Evolutionary conservation across 1,284 basidiomycete genomes (phyloP).

Genomic region (Cutaneotrichosporon dermatis): DNA sequence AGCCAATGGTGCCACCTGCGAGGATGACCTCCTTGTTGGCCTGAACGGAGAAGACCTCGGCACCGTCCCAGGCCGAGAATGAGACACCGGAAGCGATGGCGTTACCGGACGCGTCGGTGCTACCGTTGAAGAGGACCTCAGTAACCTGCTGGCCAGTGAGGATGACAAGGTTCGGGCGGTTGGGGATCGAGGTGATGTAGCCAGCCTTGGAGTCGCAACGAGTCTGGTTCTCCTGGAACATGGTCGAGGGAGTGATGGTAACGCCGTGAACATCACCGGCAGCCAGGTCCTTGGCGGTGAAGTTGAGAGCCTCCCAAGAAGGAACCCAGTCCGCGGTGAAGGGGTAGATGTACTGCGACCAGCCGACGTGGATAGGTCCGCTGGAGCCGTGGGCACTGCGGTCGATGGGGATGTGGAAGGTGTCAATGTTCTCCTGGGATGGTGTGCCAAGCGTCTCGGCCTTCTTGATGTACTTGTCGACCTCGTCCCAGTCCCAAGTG

Average conservation of each 20-base stretch:
- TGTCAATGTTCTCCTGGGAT: slow-evolving; percentile 30
- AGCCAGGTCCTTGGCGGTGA: slow-evolving; percentile 49
- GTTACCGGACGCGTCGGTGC: slow-evolving; percentile 47
- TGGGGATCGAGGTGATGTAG: slow-evolving; percentile 62
- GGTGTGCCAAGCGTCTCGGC: slow-evolving; percentile 51
- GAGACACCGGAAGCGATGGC: slow-evolving; percentile 58
- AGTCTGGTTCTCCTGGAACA: slow-evolving; percentile 62
- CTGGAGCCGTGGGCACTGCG: slow-evolving; percentile 50
- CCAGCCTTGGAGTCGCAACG: slow-evolving; percentile 64
- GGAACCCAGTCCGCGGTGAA: slow-evolving; percentile 57
- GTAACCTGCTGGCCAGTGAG: slow-evolving; percentile 59
- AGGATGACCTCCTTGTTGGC: slow-evolving; percentile 56
- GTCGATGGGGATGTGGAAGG: slow-evolving; percentile 46
- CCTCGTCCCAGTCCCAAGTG: slow-evolving; percentile 46
- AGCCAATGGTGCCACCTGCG: slow-evolving; percentile 60
- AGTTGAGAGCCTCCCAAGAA: slow-evolving; percentile 52
- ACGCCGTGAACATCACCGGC: slow-evolving; percentile 39
- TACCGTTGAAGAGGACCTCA: slow-evolving; percentile 59
- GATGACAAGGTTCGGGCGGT: slow-evolving; percentile 61
- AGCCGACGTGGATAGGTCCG: slow-evolving; percentile 52
- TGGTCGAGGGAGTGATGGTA: slow-evolving; percentile 58
- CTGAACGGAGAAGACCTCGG: slow-evolving; percentile 48
- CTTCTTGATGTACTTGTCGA: slow-evolving; percentile 48
- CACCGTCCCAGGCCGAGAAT: slow-evolving; percentile 52
- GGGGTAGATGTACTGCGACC: slow-evolving; percentile 51